Evolutionary conservation across 2,329 filamentous ascomycete genomes (phyloP).

Genomic region (Coleophoma cylindrospora): DNA sequence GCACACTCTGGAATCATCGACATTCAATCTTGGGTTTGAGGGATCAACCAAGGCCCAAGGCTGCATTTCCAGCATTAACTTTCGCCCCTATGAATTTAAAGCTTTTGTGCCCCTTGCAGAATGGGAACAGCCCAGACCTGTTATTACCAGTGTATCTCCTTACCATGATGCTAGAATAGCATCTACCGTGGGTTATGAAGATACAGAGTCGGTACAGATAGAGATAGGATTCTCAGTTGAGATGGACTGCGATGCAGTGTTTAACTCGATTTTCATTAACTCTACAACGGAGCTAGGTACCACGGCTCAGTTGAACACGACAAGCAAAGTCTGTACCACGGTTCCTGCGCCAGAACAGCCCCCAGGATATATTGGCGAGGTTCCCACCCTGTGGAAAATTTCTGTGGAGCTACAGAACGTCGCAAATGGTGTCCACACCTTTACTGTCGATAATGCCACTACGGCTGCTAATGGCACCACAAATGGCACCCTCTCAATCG

Average conservation of each 20-base stretch:
- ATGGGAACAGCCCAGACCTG: constrained; percentile 46
- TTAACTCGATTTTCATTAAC: constrained; percentile 41
- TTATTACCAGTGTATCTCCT: constrained; percentile 50
- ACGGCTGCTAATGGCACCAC: constrained; percentile 33
- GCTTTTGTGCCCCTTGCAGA: constrained; percentile 48
- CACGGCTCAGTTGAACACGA: constrained; percentile 35
- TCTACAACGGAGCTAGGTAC: constrained; percentile 45
- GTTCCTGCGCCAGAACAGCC: constrained; percentile 30
- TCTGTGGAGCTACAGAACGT: constrained; percentile 46
- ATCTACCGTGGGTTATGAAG: constrained; percentile 47
- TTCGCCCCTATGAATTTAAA: constrained; percentile 49
- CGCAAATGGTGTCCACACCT: constrained; percentile 52
- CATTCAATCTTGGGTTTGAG: constrained; percentile 31
- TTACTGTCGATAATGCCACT: constrained; percentile 49
- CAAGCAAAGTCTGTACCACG: constrained; percentile 25
- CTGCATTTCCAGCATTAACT: constrained; percentile 49
- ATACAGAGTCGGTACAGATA: constrained; percentile 40
- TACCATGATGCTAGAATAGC: constrained; percentile 49
- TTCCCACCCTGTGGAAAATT: constrained; percentile 50
- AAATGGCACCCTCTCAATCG: constrained; percentile 9
- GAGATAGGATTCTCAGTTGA: constrained; percentile 51
- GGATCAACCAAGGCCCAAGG: constrained; percentile 24
- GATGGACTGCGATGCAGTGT: constrained; percentile 54
- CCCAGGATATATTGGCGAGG: constrained; percentile 40
- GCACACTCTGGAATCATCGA: constrained; percentile 39